Base-by-base conservation (phyloP, 2,329 filamentous ascomycete species). In the Cercospora janseana region DNA sequence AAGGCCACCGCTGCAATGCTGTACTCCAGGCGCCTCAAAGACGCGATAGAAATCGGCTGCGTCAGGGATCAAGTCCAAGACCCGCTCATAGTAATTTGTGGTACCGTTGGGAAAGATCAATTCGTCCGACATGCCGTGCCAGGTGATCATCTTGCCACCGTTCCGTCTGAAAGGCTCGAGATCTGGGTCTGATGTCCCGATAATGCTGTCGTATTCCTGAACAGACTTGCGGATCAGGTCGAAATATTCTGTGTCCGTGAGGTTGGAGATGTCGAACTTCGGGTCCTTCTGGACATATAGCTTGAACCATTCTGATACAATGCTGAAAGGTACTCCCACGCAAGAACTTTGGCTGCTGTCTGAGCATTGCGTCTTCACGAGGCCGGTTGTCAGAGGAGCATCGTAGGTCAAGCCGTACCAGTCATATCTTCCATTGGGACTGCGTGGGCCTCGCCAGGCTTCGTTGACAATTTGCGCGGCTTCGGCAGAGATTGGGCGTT, bases 71-170 rank as follows among this genome's bases (percentile, higher is more conserved):
- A 58, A 26, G 1, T 53, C 58, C 13, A 59, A 42, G 1, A 72
- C 69, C 5, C 60, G 51, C 5, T 66, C 45, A 51, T 72, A 73
- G 55, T 74, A 74, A 18, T 68, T 46, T 3, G 55, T 52, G 1
- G 67, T 70, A 2, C 70, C 69, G 6, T 66, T 62, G 1, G 67
- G 60, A 16, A 61, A 59, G 49, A 75, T 73, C 9, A 72, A 51
- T 15, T 66, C 51, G 51, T 74, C 71, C 2, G 63, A 64, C 5
- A 70, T 52, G 1, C 72, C 73, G 44, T 75, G 72, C 66, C 68
- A 75, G 1, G 65, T 69, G 12, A 76, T 64, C 58, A 76, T 65
- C 52, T 75, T 76, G 1, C 66, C 70, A 0, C 70, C 71, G 1
- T 56, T 49, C 1, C 57, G 42, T 21, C 63, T 63, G 58, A 75